Conservation (phyloP, 371 early-diverging fungal species). For the Basidiobolus meristosporus region DNA sequence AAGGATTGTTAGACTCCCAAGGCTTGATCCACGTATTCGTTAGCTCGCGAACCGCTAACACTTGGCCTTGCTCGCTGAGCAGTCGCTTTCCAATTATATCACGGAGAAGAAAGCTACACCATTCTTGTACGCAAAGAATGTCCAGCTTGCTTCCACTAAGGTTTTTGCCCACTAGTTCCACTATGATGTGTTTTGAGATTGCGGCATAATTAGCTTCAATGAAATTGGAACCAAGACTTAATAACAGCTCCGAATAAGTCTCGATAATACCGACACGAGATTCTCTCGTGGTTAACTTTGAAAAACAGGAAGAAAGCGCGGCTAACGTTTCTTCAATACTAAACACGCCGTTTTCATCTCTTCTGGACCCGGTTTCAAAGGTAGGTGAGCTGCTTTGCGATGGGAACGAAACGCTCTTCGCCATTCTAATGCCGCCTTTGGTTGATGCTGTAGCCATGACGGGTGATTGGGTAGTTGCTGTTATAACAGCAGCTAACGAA, state of each 20-base stretch:
- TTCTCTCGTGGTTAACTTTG: slow-evolving; percentile 35
- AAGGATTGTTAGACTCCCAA: slow-evolving; percentile 26
- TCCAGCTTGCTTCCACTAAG: slow-evolving; percentile 22
- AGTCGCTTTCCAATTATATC: slow-evolving; percentile 47
- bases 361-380: slow-evolving; percentile 9
- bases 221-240: slow-evolving; percentile 41
- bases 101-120: slow-evolving; percentile 49
- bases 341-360: slow-evolving; percentile 16
- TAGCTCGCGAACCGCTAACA: slow-evolving; percentile 44
- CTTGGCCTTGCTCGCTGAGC: slow-evolving; percentile 64
- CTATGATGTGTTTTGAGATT: slow-evolving; percentile 46
- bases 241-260: slow-evolving; percentile 53
- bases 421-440: slow-evolving; percentile 10
- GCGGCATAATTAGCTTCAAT: slow-evolving; percentile 55
- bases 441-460: slow-evolving; percentile 6
- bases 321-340: slow-evolving; percentile 45
- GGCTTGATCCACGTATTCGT: slow-evolving; percentile 37
- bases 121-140: slow-evolving; percentile 32
- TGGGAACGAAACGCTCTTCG: slow-evolving; percentile 7
- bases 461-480: slow-evolving; percentile 9
- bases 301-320: slow-evolving; percentile 36
- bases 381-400: slow-evolving; percentile 8
- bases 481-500: slow-evolving; percentile 28
- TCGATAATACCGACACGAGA: slow-evolving; percentile 62
- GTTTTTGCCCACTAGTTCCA: slow-evolving; percentile 20